Evolutionary conservation across 2,329 filamentous ascomycete species (phyloP), one percentile per base, ranked within the genome.

Genomic region (Colletotrichum sp.): DNA sequence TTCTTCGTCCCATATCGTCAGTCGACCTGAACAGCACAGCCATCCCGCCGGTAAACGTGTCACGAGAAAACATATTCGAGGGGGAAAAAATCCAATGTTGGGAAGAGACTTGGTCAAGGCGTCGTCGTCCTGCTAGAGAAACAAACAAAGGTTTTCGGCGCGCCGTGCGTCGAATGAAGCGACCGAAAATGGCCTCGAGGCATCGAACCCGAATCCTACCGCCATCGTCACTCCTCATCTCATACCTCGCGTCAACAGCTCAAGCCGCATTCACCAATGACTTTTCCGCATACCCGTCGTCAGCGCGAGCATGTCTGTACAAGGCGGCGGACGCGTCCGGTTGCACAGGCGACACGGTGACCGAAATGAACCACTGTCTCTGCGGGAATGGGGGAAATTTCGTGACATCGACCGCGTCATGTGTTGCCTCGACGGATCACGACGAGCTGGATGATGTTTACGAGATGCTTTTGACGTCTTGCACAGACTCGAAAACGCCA

Each of bases 321-420:
- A 34, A 33, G 8, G 72, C 72, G 7, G 72, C 68, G 3, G 57
- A 69, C 13, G 29, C 72, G 63, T 74, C 72, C 47, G 68, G 68
- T 11, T 74, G 72, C 47, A 63, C 62, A 43, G 72, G 72, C 21
- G 38, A 63, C 34, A 74, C 72, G 43, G 72, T 74, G 27, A 12
- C 47, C 8, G 55, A 74, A 21, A 74, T 74, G 68, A 74, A 74
- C 12, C 51, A 58, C 31, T 74, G 72, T 29, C 62, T 74, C 0
- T 74, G 72, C 47, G 72, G 72, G 18, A 74, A 74, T 21, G 72
- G 72, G 24, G 86, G 86, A 66, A 81, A 85, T 76, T 90, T 90
- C 77, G 81, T 90, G 71, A 84, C 83, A 38, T 82, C 83, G 33
- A 78, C 86, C 3, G 89, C 88, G 4, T 76, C 75, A 13, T 90